Evolutionary conservation across 805 yeast species (phyloP).

Genomic region (Trichomonascus vanleenenianus): DNA sequence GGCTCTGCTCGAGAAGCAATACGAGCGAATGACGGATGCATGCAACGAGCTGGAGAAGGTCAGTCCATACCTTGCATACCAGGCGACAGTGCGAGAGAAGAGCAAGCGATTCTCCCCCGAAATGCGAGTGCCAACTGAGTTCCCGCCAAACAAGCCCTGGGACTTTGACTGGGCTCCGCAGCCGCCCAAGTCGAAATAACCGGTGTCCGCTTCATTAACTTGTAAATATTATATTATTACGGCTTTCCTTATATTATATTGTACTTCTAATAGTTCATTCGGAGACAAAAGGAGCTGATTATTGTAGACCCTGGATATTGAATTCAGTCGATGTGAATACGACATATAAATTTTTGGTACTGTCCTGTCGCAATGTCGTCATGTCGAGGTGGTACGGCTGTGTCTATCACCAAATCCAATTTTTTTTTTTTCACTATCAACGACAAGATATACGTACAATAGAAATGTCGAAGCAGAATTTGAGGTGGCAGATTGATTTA

Average conservation of each 20-base stretch:
- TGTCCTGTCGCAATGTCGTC: slow-evolving; percentile 17
- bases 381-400: neutral
- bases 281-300: too few relatives aligned
- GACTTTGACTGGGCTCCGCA: slow-evolving; percentile 36
- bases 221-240: neutral
- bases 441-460: slow-evolving; percentile 3
- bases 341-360: too few relatives aligned
- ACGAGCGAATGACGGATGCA: slow-evolving; percentile 56
- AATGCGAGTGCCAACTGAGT: slow-evolving; percentile 80
- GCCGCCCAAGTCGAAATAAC: neutral
- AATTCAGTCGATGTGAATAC: too few relatives aligned
- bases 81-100: slow-evolving; percentile 51
- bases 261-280: neutral
- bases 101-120: slow-evolving; percentile 72
- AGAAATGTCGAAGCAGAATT: slow-evolving; percentile 24
- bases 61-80: slow-evolving; percentile 46
- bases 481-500: slow-evolving; percentile 31
- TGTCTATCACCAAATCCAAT: neutral
- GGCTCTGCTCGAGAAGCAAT: slow-evolving; percentile 43
- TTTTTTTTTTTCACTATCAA: slow-evolving; percentile 30
- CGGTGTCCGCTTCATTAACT: neutral
- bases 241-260: neutral
- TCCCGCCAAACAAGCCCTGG: slow-evolving; percentile 81
- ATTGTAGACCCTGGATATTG: too few relatives aligned
- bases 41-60: slow-evolving; percentile 51